These are phyloP conservation scores for Dactylonectria estremocensis DNA, from an alignment of 2,329 filamentous ascomycete species.

Conservation along the genomic window DNA sequence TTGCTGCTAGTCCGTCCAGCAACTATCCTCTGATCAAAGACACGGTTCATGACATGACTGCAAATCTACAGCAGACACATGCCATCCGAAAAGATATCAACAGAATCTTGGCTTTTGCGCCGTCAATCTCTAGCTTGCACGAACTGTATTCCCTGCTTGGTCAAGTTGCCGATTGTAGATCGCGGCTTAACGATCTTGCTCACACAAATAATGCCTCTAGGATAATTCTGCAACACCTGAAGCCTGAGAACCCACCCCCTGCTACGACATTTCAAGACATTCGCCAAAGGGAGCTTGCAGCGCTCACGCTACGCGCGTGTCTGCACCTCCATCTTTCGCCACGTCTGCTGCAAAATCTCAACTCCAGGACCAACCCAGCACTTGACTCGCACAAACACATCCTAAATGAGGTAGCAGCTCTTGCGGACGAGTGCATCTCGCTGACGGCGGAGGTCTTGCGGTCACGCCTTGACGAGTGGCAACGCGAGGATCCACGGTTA, in stretches of 20 bases:
- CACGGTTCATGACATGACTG: neutral
- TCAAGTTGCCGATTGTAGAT: neutral
- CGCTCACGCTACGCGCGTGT: neutral
- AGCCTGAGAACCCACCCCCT: neutral
- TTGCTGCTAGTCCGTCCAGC: neutral
- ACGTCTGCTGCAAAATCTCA: neutral
- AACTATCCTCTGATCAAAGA: neutral
- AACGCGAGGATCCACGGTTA: neutral
- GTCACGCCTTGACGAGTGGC: neutral
- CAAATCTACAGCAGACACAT: constrained; percentile 3
- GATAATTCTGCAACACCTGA: neutral
- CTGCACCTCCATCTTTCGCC: constrained; percentile 5
- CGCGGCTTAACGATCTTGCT: neutral
- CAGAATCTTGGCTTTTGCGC: neutral
- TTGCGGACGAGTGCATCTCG: constrained; percentile 6
- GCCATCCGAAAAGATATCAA: constrained; percentile 1
- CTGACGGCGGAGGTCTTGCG: neutral
- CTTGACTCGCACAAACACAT: neutral
- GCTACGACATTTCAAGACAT: neutral
- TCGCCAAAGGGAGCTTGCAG: neutral
- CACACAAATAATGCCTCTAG: neutral
- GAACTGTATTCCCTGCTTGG: constrained; percentile 1
- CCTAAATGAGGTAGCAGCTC: constrained; percentile 1
- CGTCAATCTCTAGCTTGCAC: neutral
- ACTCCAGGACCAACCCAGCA: neutral